Base-by-base conservation (phyloP, 2,329 filamentous ascomycete genomes). In the Magnaporthales sp. region DNA sequence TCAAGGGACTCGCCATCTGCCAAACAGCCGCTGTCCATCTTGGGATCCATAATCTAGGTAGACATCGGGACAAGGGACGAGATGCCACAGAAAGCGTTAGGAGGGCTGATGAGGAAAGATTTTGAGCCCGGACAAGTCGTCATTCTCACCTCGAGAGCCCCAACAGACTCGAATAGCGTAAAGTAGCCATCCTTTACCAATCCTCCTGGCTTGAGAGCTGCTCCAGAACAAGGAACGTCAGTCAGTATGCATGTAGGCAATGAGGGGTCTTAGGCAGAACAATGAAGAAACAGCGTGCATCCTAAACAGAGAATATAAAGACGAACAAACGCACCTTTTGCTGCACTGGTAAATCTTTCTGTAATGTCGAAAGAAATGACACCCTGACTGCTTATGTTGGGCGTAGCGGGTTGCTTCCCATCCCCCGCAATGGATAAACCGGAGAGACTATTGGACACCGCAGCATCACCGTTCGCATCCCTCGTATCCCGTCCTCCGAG, bases 11-110 rank as follows among this genome's bases (percentile, higher is more conserved):
- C 92, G 31, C 89, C 91, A 8, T 90, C 86, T 24, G 87, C 84
- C 7, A 96, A 81, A 70, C 90, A 93, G 30, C 95, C 95, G 74
- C 92, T 97, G 77, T 99, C 95, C 95, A 99, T 99, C 79, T 98
- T 99, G 0, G 91, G 89, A 74, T 99, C 95, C 92, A 97, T 97
- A 72, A 99, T 97, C 95, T 99, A 26, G 54, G 38, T 46, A 73
- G 29, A 67, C 62, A 58, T 10, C 56, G 38, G n/a, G 1, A 46
- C 15, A 6, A 46, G 38, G 15, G 38, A 46, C 15, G 8, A n/a
- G 15, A n/a, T 19, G n/a, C 15, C 38, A 19, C 4, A 5, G n/a
- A 46, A 8, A 46, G 5, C 2, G 38, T 46, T 19, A 46, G 38
- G 19, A 46, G 15, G n/a, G 38, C 4, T 46, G 38, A 46, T 58